Base-by-base conservation (phyloP, 306 rosid genomes). In the Gastrolobium bilobum region DNA sequence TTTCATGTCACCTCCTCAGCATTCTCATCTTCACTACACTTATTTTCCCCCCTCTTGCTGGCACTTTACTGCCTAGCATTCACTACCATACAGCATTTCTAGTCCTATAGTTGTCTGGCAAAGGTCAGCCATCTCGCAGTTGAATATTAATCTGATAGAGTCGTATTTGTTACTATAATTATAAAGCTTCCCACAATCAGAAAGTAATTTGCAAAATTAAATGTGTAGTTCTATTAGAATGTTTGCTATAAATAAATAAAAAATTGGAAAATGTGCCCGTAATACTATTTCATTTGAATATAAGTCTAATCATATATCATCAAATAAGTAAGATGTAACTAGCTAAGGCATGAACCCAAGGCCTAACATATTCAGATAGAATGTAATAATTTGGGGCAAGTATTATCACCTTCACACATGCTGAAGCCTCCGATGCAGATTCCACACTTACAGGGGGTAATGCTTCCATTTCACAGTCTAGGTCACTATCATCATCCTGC, bases 401-500 rank as follows among this genome's bases (percentile, higher is more conserved):
- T 58, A 54, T 62, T 65, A 56, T 71, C 68, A 91, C 99, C 96
- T 95, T 95, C 86, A 83, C 94, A 67, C 86, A 95, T 50, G 99
- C 99, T 39, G 94, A 82, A 70, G 97, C 89, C 90, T 95, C 97
- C 35, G 83, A 67, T 51, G 79, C 74, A 83, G 89, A 70, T 71
- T 95, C 98, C 54, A 39, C 73, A 70, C 68, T 86, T 50, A 87
- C 81, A 35, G 87, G 51, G 74, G 99, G 97, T 57, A 56, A 47
- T 14, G 85, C 79, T 78, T 93, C 97, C 73, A 90, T 39, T 58
- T 95, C 97, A 84, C 67, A 88, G 42, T 95, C 99, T 34, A 90
- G 62, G 78, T 95, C 99, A 79, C 99, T 92, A 13, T 95, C 92
- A 85, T 91, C 92, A 73, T 95, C 97, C 99, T 92, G 94, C 68